Base-by-base conservation (phyloP, 768 basidiomycete genomes). In the Filobasidium wieringae region DNA sequence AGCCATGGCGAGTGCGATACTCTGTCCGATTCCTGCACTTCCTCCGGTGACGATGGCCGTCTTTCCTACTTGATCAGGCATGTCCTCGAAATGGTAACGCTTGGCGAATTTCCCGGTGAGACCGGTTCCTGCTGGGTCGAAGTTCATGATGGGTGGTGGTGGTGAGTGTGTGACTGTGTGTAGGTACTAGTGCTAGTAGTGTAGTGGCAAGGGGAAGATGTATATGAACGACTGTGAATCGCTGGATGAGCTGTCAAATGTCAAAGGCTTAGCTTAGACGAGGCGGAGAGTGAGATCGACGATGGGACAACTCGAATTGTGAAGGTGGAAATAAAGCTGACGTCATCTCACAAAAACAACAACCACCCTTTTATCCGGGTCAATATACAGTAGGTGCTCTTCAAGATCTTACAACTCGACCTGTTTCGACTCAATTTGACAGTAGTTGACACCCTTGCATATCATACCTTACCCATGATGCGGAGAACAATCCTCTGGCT, bases 41-140 rank as follows among this genome's bases (percentile, higher is more conserved):
- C 79, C 80, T 11, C 80, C 80, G 0, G 79, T 79, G 30, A 80
- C 78, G 19, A 81, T 64, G 0, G 73, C 77, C 2, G 80, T 77
- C 58, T 77, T 79, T 19, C 78, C 79, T 0, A 66, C 72, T 4
- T 80, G 69, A 64, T 80, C 76, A n/a, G 75, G 72, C 15, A 80
- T 71, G 54, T 81, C 80, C 33, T 70, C 64, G 31, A 64, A 54
- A 45, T 63, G 59, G 63, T 71, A 73, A 49, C 72, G 63, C 52
- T 73, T 70, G 27, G 67, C 68, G 37, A 71, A 52, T 17, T 71
- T 49, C 49, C 72, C 72, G 3, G 70, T 66, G 24, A 66, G 70
- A 15, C 60, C 60, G 3, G 55, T 61, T n/a, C 60, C 55, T 60
- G 14, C 12, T 60, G 41, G 34, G 36, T 33, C 15, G 37, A 33